Percentiles rank a stretch among this genome's conserved stretches.
These are phyloP conservation scores for Torulaspora globosa DNA, from an alignment of 1,139 yeast species.

Conservation along the genomic window DNA sequence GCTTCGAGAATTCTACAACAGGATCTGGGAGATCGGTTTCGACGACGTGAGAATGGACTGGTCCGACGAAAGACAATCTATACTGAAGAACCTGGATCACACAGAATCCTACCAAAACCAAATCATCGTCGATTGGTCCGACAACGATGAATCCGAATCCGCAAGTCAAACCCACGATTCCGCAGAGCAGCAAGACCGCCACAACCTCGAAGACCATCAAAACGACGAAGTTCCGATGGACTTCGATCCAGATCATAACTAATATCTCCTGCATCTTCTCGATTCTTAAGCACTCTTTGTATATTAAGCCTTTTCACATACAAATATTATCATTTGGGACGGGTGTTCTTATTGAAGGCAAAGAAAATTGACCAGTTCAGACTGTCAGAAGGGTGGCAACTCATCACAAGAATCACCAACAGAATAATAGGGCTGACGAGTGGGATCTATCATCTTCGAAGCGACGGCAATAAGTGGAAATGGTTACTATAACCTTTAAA, in stretches of 20 bases:
- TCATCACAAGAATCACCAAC: not conserved
- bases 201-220: constrained; percentile 1
- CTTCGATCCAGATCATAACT: constrained; percentile 16
- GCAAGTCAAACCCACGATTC: constrained; percentile 5
- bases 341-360: not conserved
- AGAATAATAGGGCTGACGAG: not conserved
- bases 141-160: constrained; percentile 31
- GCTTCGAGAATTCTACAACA: constrained; percentile 63
- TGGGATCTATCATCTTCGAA: not conserved
- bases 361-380: not conserved
- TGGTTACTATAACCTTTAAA: constrained; percentile 79
- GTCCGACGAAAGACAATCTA: constrained; percentile 59
- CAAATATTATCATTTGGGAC: not conserved
- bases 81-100: constrained; percentile 70
- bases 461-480: constrained; percentile 5
- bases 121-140: constrained; percentile 63
- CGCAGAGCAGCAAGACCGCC: constrained; percentile 1
- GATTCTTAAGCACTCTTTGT: not conserved
- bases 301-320: not conserved
- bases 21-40: constrained; percentile 72
- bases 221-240: constrained; percentile 15
- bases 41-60: constrained; percentile 67
- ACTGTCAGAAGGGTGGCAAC: constrained; percentile 5
- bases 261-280: constrained; percentile 4
- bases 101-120: constrained; percentile 34